phyloP scores from a whole-genome alignment of 768 basidiomycete species.

The Trametopsis cervina region DNA sequence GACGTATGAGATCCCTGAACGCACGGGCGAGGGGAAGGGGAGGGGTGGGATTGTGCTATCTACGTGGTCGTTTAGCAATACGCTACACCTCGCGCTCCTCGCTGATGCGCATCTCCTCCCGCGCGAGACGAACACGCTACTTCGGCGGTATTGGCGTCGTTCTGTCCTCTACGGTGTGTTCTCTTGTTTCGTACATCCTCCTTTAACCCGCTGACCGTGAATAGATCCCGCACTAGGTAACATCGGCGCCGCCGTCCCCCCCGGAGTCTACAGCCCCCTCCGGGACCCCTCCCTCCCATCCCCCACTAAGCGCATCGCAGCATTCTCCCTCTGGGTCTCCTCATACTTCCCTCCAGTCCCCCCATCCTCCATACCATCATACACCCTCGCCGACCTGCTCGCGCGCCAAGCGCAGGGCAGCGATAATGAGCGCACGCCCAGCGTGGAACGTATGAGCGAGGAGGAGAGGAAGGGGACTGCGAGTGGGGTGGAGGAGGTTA shows the following conservation, averaged over 20 bases:
- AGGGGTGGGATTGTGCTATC: constrained; percentile 20
- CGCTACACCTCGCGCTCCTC: background rate
- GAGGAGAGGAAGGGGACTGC: background rate
- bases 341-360: constrained; percentile 6
- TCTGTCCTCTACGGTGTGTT: constrained; percentile 9
- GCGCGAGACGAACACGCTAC: background rate
- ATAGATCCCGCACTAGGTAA: constrained; percentile 1
- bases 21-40: constrained; percentile 10
- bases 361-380: background rate
- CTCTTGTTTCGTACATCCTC: too few relatives aligned
- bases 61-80: constrained; percentile 3
- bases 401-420: background rate
- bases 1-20: constrained; percentile 21
- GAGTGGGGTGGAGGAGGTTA: background rate
- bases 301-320: background rate
- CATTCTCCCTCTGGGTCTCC: constrained; percentile 8
- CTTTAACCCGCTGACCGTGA: too few relatives aligned
- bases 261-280: constrained; percentile 7
- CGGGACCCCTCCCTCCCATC: constrained; percentile 6
- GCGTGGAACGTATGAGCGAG: background rate
- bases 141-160: constrained; percentile 3
- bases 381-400: constrained; percentile 1
- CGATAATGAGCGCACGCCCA: background rate
- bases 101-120: background rate
- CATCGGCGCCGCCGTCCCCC: background rate